Conservation (phyloP, 106 monocot genomes). For the Gastrodia elata region DNA sequence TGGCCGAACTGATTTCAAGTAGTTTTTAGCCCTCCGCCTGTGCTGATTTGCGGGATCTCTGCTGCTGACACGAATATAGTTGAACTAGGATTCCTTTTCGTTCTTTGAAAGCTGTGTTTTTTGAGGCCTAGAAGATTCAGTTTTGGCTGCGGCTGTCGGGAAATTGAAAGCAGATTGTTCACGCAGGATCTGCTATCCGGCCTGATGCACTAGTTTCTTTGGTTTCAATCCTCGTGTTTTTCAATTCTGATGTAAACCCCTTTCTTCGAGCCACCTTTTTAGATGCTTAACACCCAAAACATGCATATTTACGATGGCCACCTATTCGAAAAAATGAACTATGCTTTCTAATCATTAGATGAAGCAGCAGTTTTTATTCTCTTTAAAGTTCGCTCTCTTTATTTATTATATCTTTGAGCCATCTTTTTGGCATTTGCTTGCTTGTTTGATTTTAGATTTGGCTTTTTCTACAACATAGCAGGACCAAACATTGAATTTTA, state of each 20-base stretch:
- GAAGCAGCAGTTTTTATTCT: no score
- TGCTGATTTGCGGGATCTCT: background rate
- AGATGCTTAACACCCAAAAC: no score
- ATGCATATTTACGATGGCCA: no score
- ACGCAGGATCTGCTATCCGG: background rate
- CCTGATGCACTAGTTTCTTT: background rate
- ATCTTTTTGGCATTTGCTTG: no score
- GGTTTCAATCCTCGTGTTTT: background rate
- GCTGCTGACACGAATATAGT: background rate
- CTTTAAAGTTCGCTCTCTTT: no score
- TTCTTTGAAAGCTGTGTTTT: background rate
- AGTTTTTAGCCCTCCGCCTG: background rate
- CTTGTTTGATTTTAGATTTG: no score
- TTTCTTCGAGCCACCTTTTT: no score
- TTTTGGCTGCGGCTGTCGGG: background rate
- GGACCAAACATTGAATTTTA: no score
- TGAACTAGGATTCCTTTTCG: background rate
- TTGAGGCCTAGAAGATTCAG: background rate
- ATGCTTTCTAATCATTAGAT: no score
- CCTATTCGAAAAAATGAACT: no score
- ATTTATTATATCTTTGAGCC: no score
- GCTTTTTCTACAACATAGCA: no score
- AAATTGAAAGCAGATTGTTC: background rate
- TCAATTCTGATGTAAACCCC: background rate
- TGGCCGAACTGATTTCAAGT: constrained; percentile 23